Percentiles rank a stretch among this genome's conserved stretches.
Conservation (phyloP, 2,329 filamentous ascomycete genomes). For the Venturiaceae sp. region DNA sequence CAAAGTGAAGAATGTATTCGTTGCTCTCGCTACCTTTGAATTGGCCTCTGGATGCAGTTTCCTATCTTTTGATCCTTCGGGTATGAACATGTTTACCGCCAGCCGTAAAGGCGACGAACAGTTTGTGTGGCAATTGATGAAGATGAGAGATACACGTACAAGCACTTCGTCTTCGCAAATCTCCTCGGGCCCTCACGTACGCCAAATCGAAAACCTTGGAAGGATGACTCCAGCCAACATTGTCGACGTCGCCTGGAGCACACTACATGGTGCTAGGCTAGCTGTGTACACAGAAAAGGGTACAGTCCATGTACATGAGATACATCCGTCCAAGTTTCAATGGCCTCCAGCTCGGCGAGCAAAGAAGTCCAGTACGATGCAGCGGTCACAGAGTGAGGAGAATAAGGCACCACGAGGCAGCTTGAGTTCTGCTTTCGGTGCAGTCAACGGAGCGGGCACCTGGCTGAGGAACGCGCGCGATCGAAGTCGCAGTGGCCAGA, state of each 20-base stretch:
- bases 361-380: slow-evolving; percentile 17
- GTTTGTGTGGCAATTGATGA: slow-evolving; percentile 70
- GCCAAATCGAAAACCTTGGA: slow-evolving; percentile 80
- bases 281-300: slow-evolving; percentile 89
- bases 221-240: slow-evolving; percentile 88
- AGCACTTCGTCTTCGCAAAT: slow-evolving; percentile 1
- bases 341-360: slow-evolving; percentile 64
- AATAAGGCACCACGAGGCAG: background rate
- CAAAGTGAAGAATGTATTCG: slow-evolving; percentile 37
- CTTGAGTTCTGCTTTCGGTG: slow-evolving; percentile 17
- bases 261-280: slow-evolving; percentile 68
- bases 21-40: slow-evolving; percentile 62
- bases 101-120: slow-evolving; percentile 79
- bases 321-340: slow-evolving; percentile 71
- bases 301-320: slow-evolving; percentile 87
- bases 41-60: slow-evolving; percentile 70
- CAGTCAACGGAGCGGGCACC: slow-evolving; percentile 22
- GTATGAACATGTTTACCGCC: slow-evolving; percentile 65
- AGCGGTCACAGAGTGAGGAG: slow-evolving; percentile 10
- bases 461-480: slow-evolving; percentile 16
- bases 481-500: background rate
- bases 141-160: slow-evolving; percentile 34
- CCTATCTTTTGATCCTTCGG: slow-evolving; percentile 66
- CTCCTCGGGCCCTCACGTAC: slow-evolving; percentile 42
- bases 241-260: slow-evolving; percentile 81